Evolutionary conservation across 2,329 filamentous ascomycete genomes (phyloP), one percentile per base, ranked within the genome.

Genomic region (Colletotrichum godetiae): DNA sequence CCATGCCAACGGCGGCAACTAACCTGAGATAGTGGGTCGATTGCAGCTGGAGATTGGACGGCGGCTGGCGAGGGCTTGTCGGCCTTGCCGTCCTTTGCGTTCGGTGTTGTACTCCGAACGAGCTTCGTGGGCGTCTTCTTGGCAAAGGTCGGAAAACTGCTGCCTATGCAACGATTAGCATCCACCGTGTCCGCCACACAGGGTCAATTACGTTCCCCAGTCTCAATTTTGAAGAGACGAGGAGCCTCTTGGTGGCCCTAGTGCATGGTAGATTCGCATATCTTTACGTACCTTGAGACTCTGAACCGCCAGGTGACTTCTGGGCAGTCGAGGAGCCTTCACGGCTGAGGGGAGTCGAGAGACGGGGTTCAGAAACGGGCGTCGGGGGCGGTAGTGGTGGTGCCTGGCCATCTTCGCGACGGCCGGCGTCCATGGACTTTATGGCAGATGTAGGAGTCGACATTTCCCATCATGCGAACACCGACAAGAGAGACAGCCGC

Each of bases 1-100:
- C 15, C 10, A 19, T 33, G 61, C 27, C 12, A 49, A 57, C 33
- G 52, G 57, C n/a, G 59, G 37, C 19, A 56, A 60, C 75, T 33
- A 73, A 81, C 79, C 71, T 80, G 79, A 1, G 79, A 80, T 24
- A 81, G 72, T 5, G 79, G 79, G 65, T 81, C 79, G 57, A 80
- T 79, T 57, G 74, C 75, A 5, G 77, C 58, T 49, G 72, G 60
- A 53, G 74, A 62, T 42, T 73, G 70, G 15, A 74, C 58, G 53
- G 74, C 35, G 29, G 56, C 65, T 29, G 74, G 72, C 55, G 75
- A 57, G 24, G 76, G 61, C 66, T 61, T 74, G 55, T 67, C 68
- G 19, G 68, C 69, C 67, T 72, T 76, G 57, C 65, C 19, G 22
- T 77, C 72, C 57, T 76, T 72, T 27, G 73, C 75, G 59, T 70